A percentile compares a stretch with the other conserved stretches of the same genome.
These are phyloP conservation scores for Cercospora sesami DNA, from an alignment of 2,329 filamentous ascomycete genomes.

Conservation along the genomic window DNA sequence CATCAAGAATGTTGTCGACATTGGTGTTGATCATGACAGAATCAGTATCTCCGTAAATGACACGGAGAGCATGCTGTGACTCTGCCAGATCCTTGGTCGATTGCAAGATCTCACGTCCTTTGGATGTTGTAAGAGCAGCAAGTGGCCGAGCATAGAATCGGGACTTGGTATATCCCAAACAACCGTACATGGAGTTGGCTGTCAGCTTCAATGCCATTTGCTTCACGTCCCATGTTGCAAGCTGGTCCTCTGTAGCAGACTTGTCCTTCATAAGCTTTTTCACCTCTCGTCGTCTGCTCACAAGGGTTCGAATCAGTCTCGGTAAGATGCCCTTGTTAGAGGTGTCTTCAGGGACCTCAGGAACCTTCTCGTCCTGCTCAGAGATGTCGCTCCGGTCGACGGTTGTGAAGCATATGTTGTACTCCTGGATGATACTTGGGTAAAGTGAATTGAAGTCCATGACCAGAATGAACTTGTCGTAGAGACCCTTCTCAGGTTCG, in stretches of 20 bases:
- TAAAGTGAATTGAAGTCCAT: constrained; percentile 99
- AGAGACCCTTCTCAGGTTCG: constrained; percentile 94
- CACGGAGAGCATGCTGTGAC: constrained; percentile 75
- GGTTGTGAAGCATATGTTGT: constrained; percentile 98
- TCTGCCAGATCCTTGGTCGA: constrained; percentile 96
- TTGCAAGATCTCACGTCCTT: constrained; percentile 93
- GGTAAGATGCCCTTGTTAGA: constrained; percentile 84
- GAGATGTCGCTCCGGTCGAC: constrained; percentile 74
- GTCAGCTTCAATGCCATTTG: constrained; percentile 95
- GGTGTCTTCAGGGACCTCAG: constrained; percentile 72
- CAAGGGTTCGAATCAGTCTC: constrained; percentile 85
- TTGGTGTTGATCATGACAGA: constrained; percentile 99
- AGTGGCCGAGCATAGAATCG: constrained; percentile 95
- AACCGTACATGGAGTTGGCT: constrained; percentile 99
- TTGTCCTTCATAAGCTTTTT: constrained; percentile 98
- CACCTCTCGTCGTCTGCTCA: constrained; percentile 83
- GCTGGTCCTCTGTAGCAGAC: constrained; percentile 77
- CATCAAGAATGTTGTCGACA: constrained; percentile 86
- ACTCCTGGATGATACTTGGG: constrained; percentile 98
- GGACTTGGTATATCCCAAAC: constrained; percentile 93
- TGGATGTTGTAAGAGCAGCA: constrained; percentile 93
- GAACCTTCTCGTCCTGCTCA: constrained; percentile 83
- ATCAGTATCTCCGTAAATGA: constrained; percentile 98
- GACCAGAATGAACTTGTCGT: constrained; percentile 96
- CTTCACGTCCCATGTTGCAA: constrained; percentile 97